Evolutionary conservation across 306 rosid species (phyloP), one percentile per base, ranked within the genome.

Genomic region (Vicia faba): DNA sequence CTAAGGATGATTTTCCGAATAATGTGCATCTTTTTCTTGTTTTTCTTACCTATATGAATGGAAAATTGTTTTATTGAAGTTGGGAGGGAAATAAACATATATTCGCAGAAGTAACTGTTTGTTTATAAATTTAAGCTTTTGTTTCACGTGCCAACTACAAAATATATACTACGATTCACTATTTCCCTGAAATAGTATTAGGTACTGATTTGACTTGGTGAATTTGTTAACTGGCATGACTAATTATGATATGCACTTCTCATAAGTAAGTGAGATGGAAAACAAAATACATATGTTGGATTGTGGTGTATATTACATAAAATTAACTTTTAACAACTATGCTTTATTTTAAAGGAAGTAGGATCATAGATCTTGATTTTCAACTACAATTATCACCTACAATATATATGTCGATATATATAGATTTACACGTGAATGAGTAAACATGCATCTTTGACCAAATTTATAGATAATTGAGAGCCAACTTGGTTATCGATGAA

Each of bases 121-220:
- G 20, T 61, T 41, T 40, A 19, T 41, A 46, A 64, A 19, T 44
- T 57, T 23, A 65, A 33, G 7, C 14, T 23, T 60, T 57, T 1
- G 20, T 45, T 74, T 75, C 79, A 68, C 64, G 74, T 68, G 79
- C 57, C 12, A 28, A 38, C 69, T 75, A 57, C 69, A 5, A 28
- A 46, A n/a, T 13, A 68, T 58, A 51, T 26, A 59, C 28, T 26
- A 59, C 28, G 20, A 61, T 50, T 45, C 4, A 38, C 3, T 4
- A 64, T 74, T 58, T 68, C 19, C 36, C 20, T 59, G 43, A 59
- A 61, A 75, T 66, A 7, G 12, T 25, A 31, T 60, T 36, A 26
- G 74, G 48, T 61, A 45, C 8, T 74, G 61, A 73, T 58, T 65
- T 14, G 51, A 55, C 60, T 55, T 14, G 56, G 16, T 23, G 63